Evolutionary conservation across 495 filamentous ascomycete species (phyloP), one percentile per base, ranked within the genome.

Genomic region (Hypoxylon lienhwacheense): DNA sequence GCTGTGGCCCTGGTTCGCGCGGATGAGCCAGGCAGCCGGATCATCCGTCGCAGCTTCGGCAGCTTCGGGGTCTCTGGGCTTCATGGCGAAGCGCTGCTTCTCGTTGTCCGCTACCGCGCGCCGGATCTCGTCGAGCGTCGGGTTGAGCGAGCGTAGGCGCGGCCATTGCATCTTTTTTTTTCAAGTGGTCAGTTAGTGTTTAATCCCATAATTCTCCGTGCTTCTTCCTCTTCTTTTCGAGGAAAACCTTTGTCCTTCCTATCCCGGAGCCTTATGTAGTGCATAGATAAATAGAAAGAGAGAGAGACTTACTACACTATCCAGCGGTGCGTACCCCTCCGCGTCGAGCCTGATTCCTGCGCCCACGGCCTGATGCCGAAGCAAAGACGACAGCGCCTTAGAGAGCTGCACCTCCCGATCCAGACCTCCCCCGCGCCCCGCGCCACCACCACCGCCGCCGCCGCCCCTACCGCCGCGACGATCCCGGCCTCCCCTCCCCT

Each of bases 1-100:
- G 61, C 75, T 81, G 73, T 97, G 93, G 39, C 93, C 93, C 73
- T 98, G 93, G 55, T 89, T 93, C 1, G 93, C 93, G 64, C 93
- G 91, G 74, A 98, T 96, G 10, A 95, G 74, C 75, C 82, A 97
- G 66, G 88, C 73, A 1, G 79, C 66, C 0, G 88, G 81, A 29
- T 85, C 72, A 43, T 19, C 63, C 54, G 19, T 7, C 19, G 21
- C 12, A 44, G 14, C 12, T 34, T 21, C 43, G 64, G 21, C 48
- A 14, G 69, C 53, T 2, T n/a, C n/a, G n/a, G 64, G 66, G 61
- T 68, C 73, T 63, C 34, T 53, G 17, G 70, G 68, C 47, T 77
- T 79, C 56, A 77, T 59, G 24, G 88, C 78, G 76, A 95, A 98
- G 14, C 93, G 89, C 68, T 97, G 87, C 68, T 98, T 98, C 64